Evolutionary conservation across 179 eudicot genomes (phyloP).

Genomic region (Beta macrorhiza): DNA sequence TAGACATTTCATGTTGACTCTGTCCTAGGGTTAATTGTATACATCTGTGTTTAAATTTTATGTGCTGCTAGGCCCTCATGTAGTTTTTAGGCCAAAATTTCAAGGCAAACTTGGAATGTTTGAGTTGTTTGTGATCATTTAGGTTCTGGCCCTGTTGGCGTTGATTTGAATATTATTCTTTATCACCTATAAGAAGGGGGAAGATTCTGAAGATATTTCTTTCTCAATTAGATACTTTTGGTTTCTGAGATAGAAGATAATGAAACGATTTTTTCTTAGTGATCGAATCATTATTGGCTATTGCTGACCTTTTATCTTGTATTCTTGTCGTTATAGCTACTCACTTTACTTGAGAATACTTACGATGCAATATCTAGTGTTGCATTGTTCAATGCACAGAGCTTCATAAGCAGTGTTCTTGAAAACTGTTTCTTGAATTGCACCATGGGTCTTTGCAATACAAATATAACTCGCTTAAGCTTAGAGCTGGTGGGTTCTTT

Average conservation of each 20-base stretch:
- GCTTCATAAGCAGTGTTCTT: no score
- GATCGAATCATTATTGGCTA: background rate
- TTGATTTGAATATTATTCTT: background rate
- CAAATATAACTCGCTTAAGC: no score
- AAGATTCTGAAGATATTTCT: background rate
- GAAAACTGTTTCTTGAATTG: no score
- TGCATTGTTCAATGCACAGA: no score
- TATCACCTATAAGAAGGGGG: background rate
- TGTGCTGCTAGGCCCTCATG: background rate
- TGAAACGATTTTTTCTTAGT: background rate
- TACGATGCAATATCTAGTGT: no score
- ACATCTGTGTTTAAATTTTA: background rate
- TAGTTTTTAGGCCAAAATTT: background rate
- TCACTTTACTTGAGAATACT: background rate
- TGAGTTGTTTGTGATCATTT: background rate
- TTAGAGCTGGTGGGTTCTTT: no score
- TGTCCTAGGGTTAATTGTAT: background rate
- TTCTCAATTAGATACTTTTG: background rate
- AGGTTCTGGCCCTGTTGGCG: background rate
- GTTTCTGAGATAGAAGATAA: background rate
- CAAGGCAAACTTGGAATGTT: background rate
- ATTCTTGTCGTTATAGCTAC: background rate
- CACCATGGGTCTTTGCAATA: no score
- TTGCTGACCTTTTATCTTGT: background rate
- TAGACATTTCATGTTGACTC: background rate